Evolutionary conservation across 768 basidiomycete species (phyloP), one percentile per base, ranked within the genome.

Genomic region (Lyophyllum shimeji): DNA sequence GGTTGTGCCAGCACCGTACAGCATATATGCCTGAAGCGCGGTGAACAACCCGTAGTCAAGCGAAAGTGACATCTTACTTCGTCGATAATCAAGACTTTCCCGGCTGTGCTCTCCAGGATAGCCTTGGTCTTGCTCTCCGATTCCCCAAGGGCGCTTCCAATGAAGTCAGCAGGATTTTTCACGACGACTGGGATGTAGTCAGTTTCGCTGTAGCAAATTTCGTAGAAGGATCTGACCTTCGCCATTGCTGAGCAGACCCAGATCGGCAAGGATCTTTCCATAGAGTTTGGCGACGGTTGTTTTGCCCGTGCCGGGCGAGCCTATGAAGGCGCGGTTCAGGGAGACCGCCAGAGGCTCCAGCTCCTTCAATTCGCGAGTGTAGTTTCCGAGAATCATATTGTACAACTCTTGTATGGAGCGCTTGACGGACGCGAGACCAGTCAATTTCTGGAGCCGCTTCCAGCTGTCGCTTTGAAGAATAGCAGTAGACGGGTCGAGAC

Each of bases 71-170:
- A 11, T 59, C 66, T 48, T 55, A 77, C 86, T 78, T 89, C 87
- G 57, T 89, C 87, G 39, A 89, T 89, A 12, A 89, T 79, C 40
- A 89, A 68, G 0, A 89, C 83, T 61, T 89, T 89, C 13, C 87
- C 87, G 1, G 80, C 72, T 0, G 82, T 80, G 46, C 68, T 82
- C 0, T 75, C 75, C 1, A 89, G 71, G 27, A 89, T 87, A 0
- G 74, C 79, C 57, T 85, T 87, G 2, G 87, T 88, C 12, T 87
- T 80, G 20, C 62, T 73, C 68, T 89, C 87, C 0, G 87, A 86
- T 34, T 79, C 74, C 2, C 87, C 87, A 3, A 88, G 60, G 20
- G 69, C 71, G 31, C 70, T 68, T 3, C 87, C 87, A n/a, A 86
- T 69, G 61, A 89, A 88, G 62, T 89, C 86, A 0, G 87, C 69